Evolutionary conservation across 208 protist genomes (phyloP), one percentile per base, ranked within the genome.

Genomic region (Kentomonas sorsogonicus): DNA sequence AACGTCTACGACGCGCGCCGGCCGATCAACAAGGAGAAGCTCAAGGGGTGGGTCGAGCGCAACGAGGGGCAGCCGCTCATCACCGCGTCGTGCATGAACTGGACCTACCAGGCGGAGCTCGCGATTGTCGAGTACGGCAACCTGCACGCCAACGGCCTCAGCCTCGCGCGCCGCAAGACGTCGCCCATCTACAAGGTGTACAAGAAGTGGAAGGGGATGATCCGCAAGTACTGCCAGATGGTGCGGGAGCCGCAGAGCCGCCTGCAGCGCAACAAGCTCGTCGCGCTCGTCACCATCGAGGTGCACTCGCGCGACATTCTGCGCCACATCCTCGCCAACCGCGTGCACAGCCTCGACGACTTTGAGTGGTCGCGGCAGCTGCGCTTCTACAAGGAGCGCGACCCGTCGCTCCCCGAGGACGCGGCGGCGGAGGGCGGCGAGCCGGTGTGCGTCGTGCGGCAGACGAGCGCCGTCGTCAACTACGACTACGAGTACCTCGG

Each of bases 401-500:
- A 15, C 25, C 18, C 53, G 15, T 2, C 25, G 23, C 18, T 38
- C 34, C 22, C 31, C 26, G 48, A 57, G 31, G 11, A n/a, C 54
- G 57, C 41, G 46, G 54, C 31, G 64, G 72, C 25, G 53, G 46
- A 54, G 15, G 33, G 18, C 5, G 30, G 39, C 22, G 22, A 30
- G 25, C 30, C 48, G 11, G 69, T 81, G n/a, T 97, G 92, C 67
- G 47, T 97, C 22, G 87, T 98, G 34, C 75, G 87, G 10, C 95
- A 99, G 81, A 97, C 95, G 6, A 94, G 86, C 57, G 85, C 96
- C 5, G 46, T 62, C 25, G 89, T 98, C 46, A 67, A 75, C 15
- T 99, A 98, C 74, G 94, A 97, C 61, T 98, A 98, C 75, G 97
- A 99, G 79, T 99, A 99, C 75, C 76, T 98, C 26, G 97, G 96